Conservation (phyloP, 1,139 yeast genomes). For the Williopsis jadinii region DNA sequence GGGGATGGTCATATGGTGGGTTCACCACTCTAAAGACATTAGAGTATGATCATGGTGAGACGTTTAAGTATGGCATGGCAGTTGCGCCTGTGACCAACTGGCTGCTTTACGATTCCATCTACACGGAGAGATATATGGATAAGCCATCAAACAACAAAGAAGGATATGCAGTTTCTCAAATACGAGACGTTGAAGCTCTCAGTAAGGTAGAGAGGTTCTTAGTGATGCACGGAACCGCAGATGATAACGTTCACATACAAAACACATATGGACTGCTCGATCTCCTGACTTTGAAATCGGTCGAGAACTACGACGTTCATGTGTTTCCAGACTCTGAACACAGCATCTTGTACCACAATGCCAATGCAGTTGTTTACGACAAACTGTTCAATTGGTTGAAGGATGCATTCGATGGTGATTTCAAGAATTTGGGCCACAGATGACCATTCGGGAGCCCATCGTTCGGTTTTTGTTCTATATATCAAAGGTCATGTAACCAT, state of each 20-base stretch:
- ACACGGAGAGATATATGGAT: constrained; percentile 89
- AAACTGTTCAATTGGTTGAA: constrained; percentile 65
- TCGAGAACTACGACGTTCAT: constrained; percentile 84
- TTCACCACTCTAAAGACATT: constrained; percentile 70
- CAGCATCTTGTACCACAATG: constrained; percentile 71
- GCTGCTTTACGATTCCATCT: constrained; percentile 72
- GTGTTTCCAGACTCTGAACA: constrained; percentile 95
- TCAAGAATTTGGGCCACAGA: constrained; percentile 23
- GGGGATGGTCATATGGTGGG: constrained; percentile 98
- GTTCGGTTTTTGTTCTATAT: neutral
- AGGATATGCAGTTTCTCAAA: constrained; percentile 43
- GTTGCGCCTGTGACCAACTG: constrained; percentile 90
- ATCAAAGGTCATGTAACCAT: neutral
- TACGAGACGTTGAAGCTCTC: constrained; percentile 45
- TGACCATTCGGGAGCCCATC: neutral
- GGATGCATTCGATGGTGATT: constrained; percentile 58
- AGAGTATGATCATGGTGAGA: constrained; percentile 61
- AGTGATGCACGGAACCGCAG: constrained; percentile 93
- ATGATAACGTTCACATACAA: constrained; percentile 93
- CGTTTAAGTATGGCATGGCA: constrained; percentile 74
- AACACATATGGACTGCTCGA: constrained; percentile 76
- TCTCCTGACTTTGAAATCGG: constrained; percentile 47
- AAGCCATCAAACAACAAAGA: constrained; percentile 47
- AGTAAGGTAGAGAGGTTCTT: constrained; percentile 51
- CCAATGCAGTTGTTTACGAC: constrained; percentile 67